phyloP scores from a whole-genome alignment of 108 stramenopile genomes.

The Schizochytrium sp. region DNA sequence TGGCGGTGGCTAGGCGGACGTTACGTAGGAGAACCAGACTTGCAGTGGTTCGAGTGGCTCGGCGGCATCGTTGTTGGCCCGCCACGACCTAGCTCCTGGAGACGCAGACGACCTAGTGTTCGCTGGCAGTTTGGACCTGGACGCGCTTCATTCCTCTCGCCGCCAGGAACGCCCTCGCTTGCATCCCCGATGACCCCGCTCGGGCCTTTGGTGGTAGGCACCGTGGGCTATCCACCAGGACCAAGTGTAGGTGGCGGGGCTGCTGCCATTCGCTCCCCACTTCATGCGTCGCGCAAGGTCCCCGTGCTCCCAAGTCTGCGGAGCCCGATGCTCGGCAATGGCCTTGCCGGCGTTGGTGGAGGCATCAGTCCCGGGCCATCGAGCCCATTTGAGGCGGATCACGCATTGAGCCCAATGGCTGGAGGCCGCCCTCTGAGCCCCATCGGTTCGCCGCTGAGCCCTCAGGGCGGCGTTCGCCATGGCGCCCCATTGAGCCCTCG shows the following conservation, averaged over 20 bases:
- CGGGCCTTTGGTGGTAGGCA: background rate
- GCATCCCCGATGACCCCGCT: background rate
- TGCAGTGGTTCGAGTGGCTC: background rate
- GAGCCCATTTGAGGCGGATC: too few relatives aligned
- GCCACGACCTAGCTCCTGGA: background rate
- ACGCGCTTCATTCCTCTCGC: background rate
- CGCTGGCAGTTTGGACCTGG: background rate
- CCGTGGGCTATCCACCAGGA: background rate
- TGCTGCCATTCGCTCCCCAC: background rate
- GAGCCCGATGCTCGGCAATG: background rate
- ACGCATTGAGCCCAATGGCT: too few relatives aligned
- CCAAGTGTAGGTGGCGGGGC: background rate
- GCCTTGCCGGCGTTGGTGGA: too few relatives aligned
- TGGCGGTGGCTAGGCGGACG: background rate
- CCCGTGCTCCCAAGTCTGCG: background rate
- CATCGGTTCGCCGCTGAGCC: background rate
- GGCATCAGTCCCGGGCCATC: too few relatives aligned
- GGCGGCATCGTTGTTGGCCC: background rate
- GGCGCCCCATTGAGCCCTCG: background rate
- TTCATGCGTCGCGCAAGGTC: background rate
- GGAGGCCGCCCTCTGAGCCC: background rate
- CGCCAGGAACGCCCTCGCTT: background rate
- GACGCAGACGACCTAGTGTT: background rate
- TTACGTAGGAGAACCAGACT: background rate
- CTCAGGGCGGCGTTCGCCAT: background rate